Conservation (phyloP, 768 basidiomycete genomes). For the Hygrocybe punicea region DNA sequence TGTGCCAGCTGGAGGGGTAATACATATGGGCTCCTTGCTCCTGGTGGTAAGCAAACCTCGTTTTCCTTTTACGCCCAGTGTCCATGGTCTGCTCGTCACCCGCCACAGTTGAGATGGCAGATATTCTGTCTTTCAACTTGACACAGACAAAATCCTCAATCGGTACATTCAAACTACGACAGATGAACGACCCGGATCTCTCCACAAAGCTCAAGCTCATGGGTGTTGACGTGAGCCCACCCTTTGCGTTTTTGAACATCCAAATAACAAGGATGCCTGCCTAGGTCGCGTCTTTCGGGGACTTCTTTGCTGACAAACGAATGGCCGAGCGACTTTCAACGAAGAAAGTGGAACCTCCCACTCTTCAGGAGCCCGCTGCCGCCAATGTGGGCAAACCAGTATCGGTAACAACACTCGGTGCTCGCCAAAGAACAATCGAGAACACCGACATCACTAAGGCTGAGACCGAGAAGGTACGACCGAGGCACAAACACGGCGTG, state of each 20-base stretch:
- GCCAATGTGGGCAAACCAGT: neutral
- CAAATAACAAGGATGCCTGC: conserved; percentile 25
- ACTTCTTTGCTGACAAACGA: conserved; percentile 60
- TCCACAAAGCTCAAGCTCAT: conserved; percentile 64
- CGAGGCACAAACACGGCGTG: conserved; percentile 5
- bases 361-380: too few relatives aligned
- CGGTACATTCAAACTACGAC: conserved; percentile 23
- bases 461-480: conserved; percentile 2
- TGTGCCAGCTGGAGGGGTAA: conserved; percentile 67
- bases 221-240: conserved; percentile 28
- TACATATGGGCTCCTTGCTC: conserved; percentile 71
- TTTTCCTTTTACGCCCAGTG: neutral
- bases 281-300: conserved; percentile 69
- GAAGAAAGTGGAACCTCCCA: neutral
- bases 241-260: neutral
- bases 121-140: conserved; percentile 70
- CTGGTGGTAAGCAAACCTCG: conserved; percentile 44
- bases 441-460: conserved; percentile 16
- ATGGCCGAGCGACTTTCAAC: conserved; percentile 2
- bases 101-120: conserved; percentile 61
- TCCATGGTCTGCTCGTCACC: neutral
- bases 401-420: neutral
- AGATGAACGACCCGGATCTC: conserved; percentile 59
- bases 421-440: conserved; percentile 19
- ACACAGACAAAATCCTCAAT: conserved; percentile 42